phyloP scores from a whole-genome alignment of 805 yeast species.

The Yarrowia osloensis region DNA sequence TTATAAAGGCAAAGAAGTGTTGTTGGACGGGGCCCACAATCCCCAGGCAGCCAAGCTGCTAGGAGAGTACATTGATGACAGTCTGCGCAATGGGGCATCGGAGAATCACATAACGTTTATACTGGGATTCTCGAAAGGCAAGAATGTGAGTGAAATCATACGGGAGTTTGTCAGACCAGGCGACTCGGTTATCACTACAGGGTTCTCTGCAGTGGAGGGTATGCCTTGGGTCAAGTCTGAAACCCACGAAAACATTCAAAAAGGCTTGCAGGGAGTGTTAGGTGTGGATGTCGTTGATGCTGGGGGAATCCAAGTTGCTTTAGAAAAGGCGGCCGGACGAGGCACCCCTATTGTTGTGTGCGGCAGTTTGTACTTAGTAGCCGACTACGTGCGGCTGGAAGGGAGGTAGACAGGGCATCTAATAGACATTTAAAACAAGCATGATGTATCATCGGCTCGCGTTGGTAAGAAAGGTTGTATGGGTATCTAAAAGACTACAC shows the following conservation, averaged over 20 bases:
- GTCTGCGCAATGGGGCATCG: constrained; percentile 38
- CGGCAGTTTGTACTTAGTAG: constrained; percentile 70
- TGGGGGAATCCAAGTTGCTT: constrained; percentile 12
- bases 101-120: constrained; percentile 51
- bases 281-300: background rate
- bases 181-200: constrained; percentile 64
- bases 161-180: constrained; percentile 50
- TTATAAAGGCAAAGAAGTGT: constrained; percentile 42
- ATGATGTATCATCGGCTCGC: too few relatives aligned
- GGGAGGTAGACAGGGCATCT: background rate
- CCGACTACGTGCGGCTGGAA: constrained; percentile 47
- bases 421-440: background rate
- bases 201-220: constrained; percentile 70
- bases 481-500: too few relatives aligned
- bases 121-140: constrained; percentile 75
- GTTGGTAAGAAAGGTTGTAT: too few relatives aligned
- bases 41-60: constrained; percentile 79
- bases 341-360: constrained; percentile 52
- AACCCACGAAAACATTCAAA: constrained; percentile 36
- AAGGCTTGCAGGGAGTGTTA: constrained; percentile 32
- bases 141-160: constrained; percentile 57
- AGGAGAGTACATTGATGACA: constrained; percentile 51
- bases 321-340: constrained; percentile 36
- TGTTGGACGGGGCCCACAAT: constrained; percentile 94
- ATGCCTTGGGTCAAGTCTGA: constrained; percentile 85